These are phyloP conservation scores for Tetrahymena elliotti DNA, from an alignment of 73 alveolate genomes.

Conservation along the genomic window DNA sequence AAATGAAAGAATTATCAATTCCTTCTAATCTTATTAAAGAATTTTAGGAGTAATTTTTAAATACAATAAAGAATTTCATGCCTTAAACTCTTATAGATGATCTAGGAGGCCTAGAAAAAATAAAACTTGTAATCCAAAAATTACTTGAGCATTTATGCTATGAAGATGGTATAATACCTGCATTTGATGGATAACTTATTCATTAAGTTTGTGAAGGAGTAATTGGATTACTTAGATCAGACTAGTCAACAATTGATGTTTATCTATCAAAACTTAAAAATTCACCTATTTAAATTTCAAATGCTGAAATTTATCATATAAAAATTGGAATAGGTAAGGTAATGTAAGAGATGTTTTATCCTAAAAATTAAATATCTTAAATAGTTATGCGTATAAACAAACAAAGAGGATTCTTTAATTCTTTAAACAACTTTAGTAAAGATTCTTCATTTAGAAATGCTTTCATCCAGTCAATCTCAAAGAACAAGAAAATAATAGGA, in stretches of 20 bases:
- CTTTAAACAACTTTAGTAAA: background rate
- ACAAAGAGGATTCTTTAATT: background rate
- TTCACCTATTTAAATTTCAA: background rate
- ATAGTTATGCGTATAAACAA: background rate
- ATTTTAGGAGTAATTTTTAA: background rate
- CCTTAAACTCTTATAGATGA: background rate
- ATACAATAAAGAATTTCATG: background rate
- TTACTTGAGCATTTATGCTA: background rate
- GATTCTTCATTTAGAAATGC: background rate
- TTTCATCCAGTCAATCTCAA: background rate
- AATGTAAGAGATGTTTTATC: background rate
- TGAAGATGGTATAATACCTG: background rate
- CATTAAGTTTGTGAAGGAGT: background rate
- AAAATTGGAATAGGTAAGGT: background rate
- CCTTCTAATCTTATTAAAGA: background rate
- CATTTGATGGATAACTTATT: background rate
- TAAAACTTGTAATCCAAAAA: background rate
- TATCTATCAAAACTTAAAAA: background rate
- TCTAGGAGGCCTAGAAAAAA: background rate
- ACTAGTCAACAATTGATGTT: background rate
- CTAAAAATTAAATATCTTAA: background rate
- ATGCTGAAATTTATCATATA: background rate
- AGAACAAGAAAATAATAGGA: background rate
- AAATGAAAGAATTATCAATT: background rate
- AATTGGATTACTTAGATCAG: background rate